Evolutionary conservation across 345 rosid genomes (phyloP).

Genomic region (Heritiera fomes): DNA sequence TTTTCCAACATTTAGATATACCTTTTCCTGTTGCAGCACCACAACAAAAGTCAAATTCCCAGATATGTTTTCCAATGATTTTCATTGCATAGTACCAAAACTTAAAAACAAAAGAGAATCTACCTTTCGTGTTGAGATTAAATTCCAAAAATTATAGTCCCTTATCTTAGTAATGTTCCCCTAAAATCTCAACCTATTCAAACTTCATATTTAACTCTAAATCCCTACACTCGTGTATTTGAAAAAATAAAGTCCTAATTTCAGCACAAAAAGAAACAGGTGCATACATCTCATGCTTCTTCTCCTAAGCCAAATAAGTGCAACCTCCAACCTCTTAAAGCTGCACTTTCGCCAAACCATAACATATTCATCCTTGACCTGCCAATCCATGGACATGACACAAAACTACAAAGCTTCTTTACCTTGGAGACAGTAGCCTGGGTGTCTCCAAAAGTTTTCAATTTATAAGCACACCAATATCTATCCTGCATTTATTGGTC

Average conservation of each 20-base stretch:
- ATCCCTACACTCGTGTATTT: background rate
- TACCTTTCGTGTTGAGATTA: background rate
- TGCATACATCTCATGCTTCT: background rate
- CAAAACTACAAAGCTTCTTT: background rate
- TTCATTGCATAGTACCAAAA: background rate
- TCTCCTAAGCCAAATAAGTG: background rate
- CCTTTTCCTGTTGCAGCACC: background rate
- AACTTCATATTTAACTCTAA: background rate
- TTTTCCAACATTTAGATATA: background rate
- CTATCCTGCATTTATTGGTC: background rate
- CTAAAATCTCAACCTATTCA: background rate
- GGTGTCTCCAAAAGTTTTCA: background rate
- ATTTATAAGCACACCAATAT: background rate
- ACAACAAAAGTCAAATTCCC: background rate
- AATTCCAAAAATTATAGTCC: background rate
- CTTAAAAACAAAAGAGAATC: background rate
- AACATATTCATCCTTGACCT: background rate
- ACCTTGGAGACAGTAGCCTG: background rate
- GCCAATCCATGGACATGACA: background rate
- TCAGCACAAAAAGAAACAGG: background rate
- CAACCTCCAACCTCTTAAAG: background rate
- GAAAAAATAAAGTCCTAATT: background rate
- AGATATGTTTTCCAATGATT: slow-evolving; percentile 5
- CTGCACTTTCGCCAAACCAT: background rate
- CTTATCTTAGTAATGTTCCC: background rate